Base-by-base conservation (phyloP, 352 stramenopile species). In the Globisporangium polare region DNA sequence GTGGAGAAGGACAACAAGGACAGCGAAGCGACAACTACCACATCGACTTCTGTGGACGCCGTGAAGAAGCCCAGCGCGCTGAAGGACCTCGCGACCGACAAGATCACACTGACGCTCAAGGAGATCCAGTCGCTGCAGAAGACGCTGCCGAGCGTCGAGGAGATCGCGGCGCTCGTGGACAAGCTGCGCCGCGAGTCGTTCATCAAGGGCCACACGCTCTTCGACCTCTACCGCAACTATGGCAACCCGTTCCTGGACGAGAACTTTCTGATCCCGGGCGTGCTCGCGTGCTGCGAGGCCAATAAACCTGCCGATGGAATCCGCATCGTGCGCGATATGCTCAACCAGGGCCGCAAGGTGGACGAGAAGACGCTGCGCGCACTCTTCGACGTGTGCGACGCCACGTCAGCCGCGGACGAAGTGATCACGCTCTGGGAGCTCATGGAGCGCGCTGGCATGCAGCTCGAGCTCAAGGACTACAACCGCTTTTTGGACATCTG, bases 151-250 rank as follows among this genome's bases (percentile, higher is more conserved):
- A 88, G 74, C 39, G 79, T 85, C 26, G 68, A 80, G 20, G 79
- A 88, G 51, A 87, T 92, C 53, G 83, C 74, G 7, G 45, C 66
- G 35, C 58, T 92, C 9, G 83, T 90, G 5, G 67, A 62, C 6
- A 83, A 86, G 33, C 72, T 92, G 18, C 80, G 83, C 49, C 68
- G 67, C 24, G 73, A 90, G 52, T 93, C 86, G 57, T 94, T 94
- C 60, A 61, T 79, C 45, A 81, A 89, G 62, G 84, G 81, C 24
- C 79, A 91, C 58, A 83, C 73, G 58, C 69, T 94, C 31, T 94
- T 94, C 58, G 83, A 94, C 60, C 69, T 94, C 43, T 94, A 93
- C 62, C 83, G 86, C 27, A 92, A 93, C 71, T 92, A 88, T 65
- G 86, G 86, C 42, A 94, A 94, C 59, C 81, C 86, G 58, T 90